phyloP scores from a whole-genome alignment of 371 early-diverging fungal genomes.

The Chytridium lagenaria region DNA sequence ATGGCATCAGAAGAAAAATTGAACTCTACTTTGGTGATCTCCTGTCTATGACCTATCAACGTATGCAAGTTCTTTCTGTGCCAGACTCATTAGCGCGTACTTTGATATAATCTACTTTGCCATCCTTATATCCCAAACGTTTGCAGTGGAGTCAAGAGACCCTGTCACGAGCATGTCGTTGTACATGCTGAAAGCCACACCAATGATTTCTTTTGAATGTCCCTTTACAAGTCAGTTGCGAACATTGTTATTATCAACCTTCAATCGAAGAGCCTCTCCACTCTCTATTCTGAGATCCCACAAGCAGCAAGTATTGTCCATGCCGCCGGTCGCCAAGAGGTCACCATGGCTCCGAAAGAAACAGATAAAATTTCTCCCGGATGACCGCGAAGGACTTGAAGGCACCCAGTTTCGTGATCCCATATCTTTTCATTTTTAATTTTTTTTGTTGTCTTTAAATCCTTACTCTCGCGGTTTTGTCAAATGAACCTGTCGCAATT shows the following conservation, averaged over 20 bases:
- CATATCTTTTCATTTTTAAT: slow-evolving; percentile 26
- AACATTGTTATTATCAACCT: slow-evolving; percentile 32
- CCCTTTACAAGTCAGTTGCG: slow-evolving; percentile 30
- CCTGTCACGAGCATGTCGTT: slow-evolving; percentile 46
- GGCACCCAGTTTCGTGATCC: slow-evolving; percentile 47
- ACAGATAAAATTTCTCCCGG: slow-evolving; percentile 46
- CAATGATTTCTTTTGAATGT: slow-evolving; percentile 51
- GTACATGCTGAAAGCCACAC: slow-evolving; percentile 28
- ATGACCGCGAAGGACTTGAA: slow-evolving; percentile 49
- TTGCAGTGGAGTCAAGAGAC: slow-evolving; percentile 52
- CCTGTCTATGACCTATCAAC: slow-evolving; percentile 53
- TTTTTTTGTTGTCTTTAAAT: neutral
- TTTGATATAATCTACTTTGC: slow-evolving; percentile 19
- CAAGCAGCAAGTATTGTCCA: slow-evolving; percentile 49
- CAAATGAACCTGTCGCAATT: slow-evolving; percentile 54
- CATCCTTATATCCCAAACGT: slow-evolving; percentile 49
- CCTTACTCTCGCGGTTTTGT: slow-evolving; percentile 50
- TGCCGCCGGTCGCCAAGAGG: slow-evolving; percentile 47
- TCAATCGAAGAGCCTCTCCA: slow-evolving; percentile 29
- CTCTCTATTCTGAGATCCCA: slow-evolving; percentile 53
- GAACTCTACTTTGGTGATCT: slow-evolving; percentile 46
- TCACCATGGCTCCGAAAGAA: slow-evolving; percentile 45
- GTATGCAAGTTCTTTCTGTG: slow-evolving; percentile 41
- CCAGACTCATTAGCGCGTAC: neutral
- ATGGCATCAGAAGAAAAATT: slow-evolving; percentile 27